Conservation (phyloP, 2,329 filamentous ascomycete species). For the Fusarium papillatum region DNA sequence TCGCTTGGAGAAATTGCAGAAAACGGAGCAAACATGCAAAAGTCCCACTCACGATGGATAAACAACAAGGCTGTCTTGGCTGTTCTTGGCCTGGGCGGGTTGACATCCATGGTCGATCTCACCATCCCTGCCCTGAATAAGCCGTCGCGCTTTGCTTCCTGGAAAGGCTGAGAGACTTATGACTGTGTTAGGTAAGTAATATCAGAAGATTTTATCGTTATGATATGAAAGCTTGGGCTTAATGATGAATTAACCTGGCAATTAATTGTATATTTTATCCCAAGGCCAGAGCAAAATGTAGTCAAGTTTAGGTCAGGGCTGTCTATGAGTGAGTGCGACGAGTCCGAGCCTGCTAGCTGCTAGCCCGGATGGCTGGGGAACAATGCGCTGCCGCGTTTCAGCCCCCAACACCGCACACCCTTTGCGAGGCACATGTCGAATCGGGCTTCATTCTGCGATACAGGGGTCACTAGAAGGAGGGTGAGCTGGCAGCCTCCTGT, state of each 20-base stretch:
- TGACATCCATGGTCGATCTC: constrained; percentile 30
- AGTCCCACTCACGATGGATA: constrained; percentile 23
- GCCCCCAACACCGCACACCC: constrained; percentile 28
- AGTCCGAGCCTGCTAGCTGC: neutral
- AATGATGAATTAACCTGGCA: neutral
- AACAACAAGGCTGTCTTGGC: constrained; percentile 26
- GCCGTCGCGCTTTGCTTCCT: constrained; percentile 18
- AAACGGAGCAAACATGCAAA: constrained; percentile 24
- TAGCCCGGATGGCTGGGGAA: constrained; percentile 7
- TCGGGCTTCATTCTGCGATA: constrained; percentile 24
- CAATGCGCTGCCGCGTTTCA: constrained; percentile 35
- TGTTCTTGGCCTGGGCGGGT: constrained; percentile 17
- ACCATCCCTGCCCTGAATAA: constrained; percentile 40
- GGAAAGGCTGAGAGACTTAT: neutral
- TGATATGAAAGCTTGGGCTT: neutral
- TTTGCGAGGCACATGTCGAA: constrained; percentile 28
- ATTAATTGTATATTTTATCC: neutral
- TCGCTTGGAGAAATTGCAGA: constrained; percentile 21
- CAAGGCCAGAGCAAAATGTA: neutral
- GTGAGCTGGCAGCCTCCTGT: constrained; percentile 38
- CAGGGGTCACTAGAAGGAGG: constrained; percentile 31
- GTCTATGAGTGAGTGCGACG: neutral
- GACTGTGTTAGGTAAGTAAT: neutral
- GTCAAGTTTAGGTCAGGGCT: neutral
- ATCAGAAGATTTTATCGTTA: neutral